A percentile compares a stretch with the other conserved stretches of the same genome.
These are phyloP conservation scores for Dictyophora rubrovolvata DNA, from an alignment of 768 basidiomycete genomes.

Conservation along the genomic window DNA sequence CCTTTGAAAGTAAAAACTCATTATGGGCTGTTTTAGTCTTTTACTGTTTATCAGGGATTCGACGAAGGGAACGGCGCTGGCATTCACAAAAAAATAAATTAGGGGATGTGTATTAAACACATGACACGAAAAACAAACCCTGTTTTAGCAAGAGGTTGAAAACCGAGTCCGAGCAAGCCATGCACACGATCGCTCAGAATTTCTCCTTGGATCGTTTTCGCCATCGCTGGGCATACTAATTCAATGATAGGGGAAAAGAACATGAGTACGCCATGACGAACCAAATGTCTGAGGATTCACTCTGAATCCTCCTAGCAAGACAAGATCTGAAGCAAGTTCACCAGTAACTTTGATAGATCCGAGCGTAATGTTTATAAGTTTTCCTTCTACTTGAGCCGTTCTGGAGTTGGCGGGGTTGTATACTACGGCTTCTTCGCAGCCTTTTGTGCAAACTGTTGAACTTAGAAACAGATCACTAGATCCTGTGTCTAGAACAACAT, in stretches of 20 bases:
- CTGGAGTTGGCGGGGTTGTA: constrained; percentile 38
- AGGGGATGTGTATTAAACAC: not conserved
- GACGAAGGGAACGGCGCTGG: constrained; percentile 54
- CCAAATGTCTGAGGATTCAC: constrained; percentile 45
- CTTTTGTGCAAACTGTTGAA: not conserved
- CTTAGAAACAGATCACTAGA: constrained; percentile 13
- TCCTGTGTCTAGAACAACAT: constrained; percentile 17
- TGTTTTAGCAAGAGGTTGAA: constrained; percentile 47
- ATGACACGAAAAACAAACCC: constrained; percentile 3
- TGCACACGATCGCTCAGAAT: constrained; percentile 44
- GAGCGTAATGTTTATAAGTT: constrained; percentile 39
- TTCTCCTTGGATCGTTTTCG: constrained; percentile 5
- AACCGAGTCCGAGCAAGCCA: constrained; percentile 74
- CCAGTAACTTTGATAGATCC: constrained; percentile 65
- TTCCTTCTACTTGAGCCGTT: constrained; percentile 17
- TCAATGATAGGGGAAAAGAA: constrained; percentile 8
- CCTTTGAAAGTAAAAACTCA: constrained; percentile 59
- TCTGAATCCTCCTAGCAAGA: constrained; percentile 54
- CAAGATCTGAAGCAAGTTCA: constrained; percentile 44
- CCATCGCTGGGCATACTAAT: not conserved
- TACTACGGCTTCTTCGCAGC: constrained; percentile 32
- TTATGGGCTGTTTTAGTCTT: constrained; percentile 39
- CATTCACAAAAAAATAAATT: not conserved
- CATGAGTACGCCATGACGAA: constrained; percentile 20
- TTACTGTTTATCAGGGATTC: constrained; percentile 34